Percentiles rank a stretch among this genome's conserved stretches.
Evolutionary conservation across 2,329 filamentous ascomycete species (phyloP).

Genomic region (Aureobasidium vineae): DNA sequence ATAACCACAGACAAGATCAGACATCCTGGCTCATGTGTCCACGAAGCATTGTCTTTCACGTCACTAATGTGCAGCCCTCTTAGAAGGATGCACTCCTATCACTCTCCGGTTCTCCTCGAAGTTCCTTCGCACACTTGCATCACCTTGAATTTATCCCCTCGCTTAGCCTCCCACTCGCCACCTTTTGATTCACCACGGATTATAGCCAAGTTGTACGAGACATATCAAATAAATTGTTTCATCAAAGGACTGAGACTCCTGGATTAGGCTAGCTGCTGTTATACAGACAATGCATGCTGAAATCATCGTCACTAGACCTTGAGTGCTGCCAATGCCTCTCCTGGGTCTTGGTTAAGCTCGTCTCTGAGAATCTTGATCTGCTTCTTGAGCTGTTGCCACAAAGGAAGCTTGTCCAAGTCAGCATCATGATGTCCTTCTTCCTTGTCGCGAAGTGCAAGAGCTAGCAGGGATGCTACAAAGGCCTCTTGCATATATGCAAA

Average conservation of each 20-base stretch:
- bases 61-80: neutral
- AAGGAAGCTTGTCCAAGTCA: constrained; percentile 51
- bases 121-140: neutral
- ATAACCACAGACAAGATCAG: neutral
- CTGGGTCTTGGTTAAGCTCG: constrained; percentile 48
- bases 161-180: neutral
- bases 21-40: neutral
- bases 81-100: too few species aligned
- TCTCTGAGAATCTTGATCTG: constrained; percentile 61
- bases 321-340: constrained; percentile 1
- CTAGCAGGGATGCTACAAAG: constrained; percentile 61
- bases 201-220: neutral
- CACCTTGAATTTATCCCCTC: neutral
- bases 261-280: neutral
- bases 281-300: neutral
- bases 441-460: constrained; percentile 44
- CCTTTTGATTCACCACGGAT: neutral
- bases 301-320: neutral
- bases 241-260: neutral
- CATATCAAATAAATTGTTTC: neutral
- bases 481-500: constrained; percentile 69
- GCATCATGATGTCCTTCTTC: constrained; percentile 37
- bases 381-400: constrained; percentile 64
- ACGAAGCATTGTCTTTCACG: neutral
- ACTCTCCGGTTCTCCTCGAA: neutral